A percentile compares a stretch with the other conserved stretches of the same genome.
Evolutionary conservation across 768 basidiomycete species (phyloP).

Genomic region (Lactarius sp.): DNA sequence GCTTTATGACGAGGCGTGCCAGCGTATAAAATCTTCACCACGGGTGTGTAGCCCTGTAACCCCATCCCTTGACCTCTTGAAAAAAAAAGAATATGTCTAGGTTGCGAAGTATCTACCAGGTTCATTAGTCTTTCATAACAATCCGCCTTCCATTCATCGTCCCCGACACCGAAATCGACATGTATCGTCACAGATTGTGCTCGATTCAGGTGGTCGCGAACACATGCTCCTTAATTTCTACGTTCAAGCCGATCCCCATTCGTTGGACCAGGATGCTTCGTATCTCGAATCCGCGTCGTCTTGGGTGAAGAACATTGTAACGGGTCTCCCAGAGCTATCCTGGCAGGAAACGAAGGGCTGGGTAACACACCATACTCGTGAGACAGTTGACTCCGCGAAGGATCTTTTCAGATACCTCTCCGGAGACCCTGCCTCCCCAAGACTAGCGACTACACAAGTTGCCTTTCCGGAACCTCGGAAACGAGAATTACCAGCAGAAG

Average conservation of each 20-base stretch:
- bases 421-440: constrained; percentile 49
- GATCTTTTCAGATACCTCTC: constrained; percentile 67
- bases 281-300: constrained; percentile 41
- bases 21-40: constrained; percentile 44
- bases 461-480: constrained; percentile 28
- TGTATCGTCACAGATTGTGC: constrained; percentile 70
- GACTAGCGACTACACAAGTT: constrained; percentile 32
- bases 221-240: constrained; percentile 85
- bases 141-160: constrained; percentile 66
- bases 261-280: constrained; percentile 37
- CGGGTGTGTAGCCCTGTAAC: constrained; percentile 33
- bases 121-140: constrained; percentile 74
- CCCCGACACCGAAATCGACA: constrained; percentile 81
- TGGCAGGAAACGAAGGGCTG: constrained; percentile 49
- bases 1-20: constrained; percentile 58
- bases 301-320: constrained; percentile 41
- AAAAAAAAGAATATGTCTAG: constrained; percentile 36
- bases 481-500: constrained; percentile 32
- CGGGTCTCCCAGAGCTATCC: constrained; percentile 46
- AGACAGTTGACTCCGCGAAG: constrained; percentile 41
- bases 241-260: constrained; percentile 55
- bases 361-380: constrained; percentile 40
- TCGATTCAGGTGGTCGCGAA: constrained; percentile 70
- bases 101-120: constrained; percentile 63
- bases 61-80: neutral